Evolutionary conservation across 768 basidiomycete genomes (phyloP).

Genomic region (Mycena olivaceomarginata): DNA sequence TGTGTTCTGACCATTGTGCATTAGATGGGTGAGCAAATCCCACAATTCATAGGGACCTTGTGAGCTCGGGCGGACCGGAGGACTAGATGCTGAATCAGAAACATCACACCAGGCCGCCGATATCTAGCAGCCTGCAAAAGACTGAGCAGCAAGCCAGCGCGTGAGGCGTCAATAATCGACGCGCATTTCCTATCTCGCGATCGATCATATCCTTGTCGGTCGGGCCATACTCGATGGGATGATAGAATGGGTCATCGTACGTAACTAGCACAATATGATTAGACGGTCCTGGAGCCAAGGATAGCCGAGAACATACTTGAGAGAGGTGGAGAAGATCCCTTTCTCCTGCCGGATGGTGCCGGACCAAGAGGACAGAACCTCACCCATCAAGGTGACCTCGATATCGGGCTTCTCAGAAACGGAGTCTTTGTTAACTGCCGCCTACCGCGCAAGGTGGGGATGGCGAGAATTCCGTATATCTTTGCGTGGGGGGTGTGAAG

Average conservation of each 20-base stretch:
- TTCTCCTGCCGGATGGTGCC: conserved; percentile 84
- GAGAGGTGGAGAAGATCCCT: conserved; percentile 87
- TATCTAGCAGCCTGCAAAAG: conserved; percentile 96
- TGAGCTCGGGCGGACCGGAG: conserved; percentile 84
- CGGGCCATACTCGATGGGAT: conserved; percentile 91
- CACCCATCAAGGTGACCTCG: conserved; percentile 90
- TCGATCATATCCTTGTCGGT: conserved; percentile 92
- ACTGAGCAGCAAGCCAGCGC: conserved; percentile 90
- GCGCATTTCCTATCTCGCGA: conserved; percentile 79
- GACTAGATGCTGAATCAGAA: conserved; percentile 89
- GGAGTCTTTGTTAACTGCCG: no score
- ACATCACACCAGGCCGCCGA: conserved; percentile 88
- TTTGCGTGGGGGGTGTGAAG: no score
- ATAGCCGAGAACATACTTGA: conserved; percentile 81
- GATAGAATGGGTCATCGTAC: conserved; percentile 92
- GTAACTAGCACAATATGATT: conserved; percentile 74
- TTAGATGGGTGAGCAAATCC: conserved; percentile 8
- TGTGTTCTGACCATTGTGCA: conserved; percentile 79
- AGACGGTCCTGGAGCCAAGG: not conserved
- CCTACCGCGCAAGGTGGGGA: no score
- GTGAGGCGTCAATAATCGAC: conserved; percentile 89
- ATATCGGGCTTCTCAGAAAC: conserved; percentile 88
- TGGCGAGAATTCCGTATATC: no score
- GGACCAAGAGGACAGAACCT: conserved; percentile 92
- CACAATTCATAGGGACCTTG: conserved; percentile 71